These are phyloP conservation scores for Hysterium pulicare DNA, from an alignment of 2,329 filamentous ascomycete species.

Conservation along the genomic window DNA sequence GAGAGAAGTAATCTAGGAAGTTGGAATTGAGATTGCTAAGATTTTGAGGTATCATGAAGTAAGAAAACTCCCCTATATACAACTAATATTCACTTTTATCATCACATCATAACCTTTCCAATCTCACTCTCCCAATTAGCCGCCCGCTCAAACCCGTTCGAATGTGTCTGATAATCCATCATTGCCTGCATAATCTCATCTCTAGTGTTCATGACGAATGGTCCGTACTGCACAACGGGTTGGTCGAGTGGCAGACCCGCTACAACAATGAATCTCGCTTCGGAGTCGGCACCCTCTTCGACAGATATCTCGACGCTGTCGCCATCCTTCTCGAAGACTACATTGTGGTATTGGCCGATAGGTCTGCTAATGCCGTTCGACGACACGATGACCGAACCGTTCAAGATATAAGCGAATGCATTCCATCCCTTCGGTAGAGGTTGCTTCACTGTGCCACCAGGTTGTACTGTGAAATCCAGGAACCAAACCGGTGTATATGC, in stretches of 20 bases:
- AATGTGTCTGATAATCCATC: slow-evolving; percentile 33
- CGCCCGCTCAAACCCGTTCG: slow-evolving; percentile 56
- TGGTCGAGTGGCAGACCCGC: slow-evolving; percentile 62
- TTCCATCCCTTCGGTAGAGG: slow-evolving; percentile 79
- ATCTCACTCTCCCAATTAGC: slow-evolving; percentile 75
- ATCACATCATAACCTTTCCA: no score
- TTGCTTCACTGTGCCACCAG: slow-evolving; percentile 75
- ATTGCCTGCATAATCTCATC: slow-evolving; percentile 39
- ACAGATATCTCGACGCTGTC: slow-evolving; percentile 72
- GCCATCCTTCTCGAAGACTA: slow-evolving; percentile 78
- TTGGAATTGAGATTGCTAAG: no score
- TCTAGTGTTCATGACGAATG: slow-evolving; percentile 35
- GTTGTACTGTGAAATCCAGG: slow-evolving; percentile 75
- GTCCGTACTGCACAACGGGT: slow-evolving; percentile 40
- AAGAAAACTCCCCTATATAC: no score
- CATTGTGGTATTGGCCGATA: slow-evolving; percentile 76
- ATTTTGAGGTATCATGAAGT: no score
- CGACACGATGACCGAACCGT: slow-evolving; percentile 63
- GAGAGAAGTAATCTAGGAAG: no score
- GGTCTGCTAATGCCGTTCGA: slow-evolving; percentile 29
- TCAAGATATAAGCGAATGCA: slow-evolving; percentile 81
- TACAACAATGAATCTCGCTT: slow-evolving; percentile 63
- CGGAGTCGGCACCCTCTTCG: slow-evolving; percentile 58
- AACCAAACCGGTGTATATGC: slow-evolving; percentile 98
- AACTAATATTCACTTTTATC: no score